These are phyloP conservation scores for Eurotiales sp. DNA, from an alignment of 2,329 filamentous ascomycete species.

Conservation along the genomic window DNA sequence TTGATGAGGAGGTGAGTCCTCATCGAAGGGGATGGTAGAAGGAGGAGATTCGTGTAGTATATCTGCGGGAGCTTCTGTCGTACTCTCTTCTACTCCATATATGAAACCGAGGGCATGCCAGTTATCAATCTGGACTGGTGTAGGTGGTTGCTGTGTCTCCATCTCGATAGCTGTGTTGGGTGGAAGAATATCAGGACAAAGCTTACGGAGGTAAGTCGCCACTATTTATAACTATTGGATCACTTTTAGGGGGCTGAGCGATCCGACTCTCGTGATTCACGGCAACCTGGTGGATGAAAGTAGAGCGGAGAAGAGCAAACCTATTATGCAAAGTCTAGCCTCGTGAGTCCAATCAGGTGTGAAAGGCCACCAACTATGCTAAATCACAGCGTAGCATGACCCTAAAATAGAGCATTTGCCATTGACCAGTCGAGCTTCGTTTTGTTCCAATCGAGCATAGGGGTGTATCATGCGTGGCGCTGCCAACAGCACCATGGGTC, in stretches of 20 bases:
- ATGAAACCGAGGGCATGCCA: constrained; percentile 1
- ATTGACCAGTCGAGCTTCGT: not conserved
- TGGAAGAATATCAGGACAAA: constrained; percentile 1
- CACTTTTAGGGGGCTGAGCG: constrained; percentile 3
- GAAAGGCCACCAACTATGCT: no score
- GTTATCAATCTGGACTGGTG: constrained; percentile 2
- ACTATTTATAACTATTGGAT: constrained; percentile 1
- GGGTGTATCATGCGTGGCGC: constrained; percentile 4
- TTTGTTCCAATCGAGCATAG: constrained; percentile 1
- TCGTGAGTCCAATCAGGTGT: no score
- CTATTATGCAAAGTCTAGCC: not conserved
- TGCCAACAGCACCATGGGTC: not conserved
- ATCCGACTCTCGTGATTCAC: not conserved
- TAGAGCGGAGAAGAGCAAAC: not conserved
- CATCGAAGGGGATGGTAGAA: not conserved
- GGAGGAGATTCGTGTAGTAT: not conserved
- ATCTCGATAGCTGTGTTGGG: no score
- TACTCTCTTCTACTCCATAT: constrained; percentile 3
- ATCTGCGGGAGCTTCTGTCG: not conserved
- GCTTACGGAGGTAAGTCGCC: not conserved
- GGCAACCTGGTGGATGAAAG: not conserved
- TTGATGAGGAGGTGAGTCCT: no score
- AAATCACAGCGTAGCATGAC: no score
- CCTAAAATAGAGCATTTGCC: constrained; percentile 8
- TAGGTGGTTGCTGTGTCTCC: constrained; percentile 9